Base-by-base conservation (phyloP, 2,329 filamentous ascomycete genomes). In the Phaeosphaeria sp. region DNA sequence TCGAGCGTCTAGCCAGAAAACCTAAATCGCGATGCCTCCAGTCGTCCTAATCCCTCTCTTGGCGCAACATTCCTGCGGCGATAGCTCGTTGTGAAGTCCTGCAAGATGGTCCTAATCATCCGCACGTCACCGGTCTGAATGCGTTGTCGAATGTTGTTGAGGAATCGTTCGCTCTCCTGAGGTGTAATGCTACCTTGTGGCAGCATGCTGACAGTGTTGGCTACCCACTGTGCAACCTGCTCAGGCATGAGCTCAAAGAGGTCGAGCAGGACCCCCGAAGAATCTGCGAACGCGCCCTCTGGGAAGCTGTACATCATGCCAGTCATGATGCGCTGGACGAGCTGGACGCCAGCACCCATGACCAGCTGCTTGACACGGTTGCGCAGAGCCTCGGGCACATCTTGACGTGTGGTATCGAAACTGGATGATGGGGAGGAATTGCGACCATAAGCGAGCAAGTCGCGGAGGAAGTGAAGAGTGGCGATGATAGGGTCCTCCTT, bases 241-340 rank as follows among this genome's bases (percentile, higher is more conserved):
- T 87, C 82, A 0, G 95, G 95, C 72, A 96, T 82, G 42, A 98
- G 81, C 75, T 97, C 90, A 74, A 99, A 97, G 63, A 98, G 83
- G 3, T 90, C 89, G 59, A 99, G 87, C 51, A 99, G 80, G n/a
- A 97, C 92, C 4, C 93, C 93, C 49, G 92, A 97, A 17, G 93
- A 93, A 74, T 99, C 95, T 0, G 93, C 89, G 73, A 98, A 96
- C 79, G 93, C 97, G 76, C 98, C 95, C 44, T 91, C 87, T 0
- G 95, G 96, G 80, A 99, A 99, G 0, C 91, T 96, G 76, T 97
- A 97, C 94, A 99, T 98, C 93, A 99, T 96, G 59, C 95, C 95
- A 1, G 93, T 95, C 81, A 99, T 84, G 56, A 96, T 89, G 63
- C 93, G 91, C 78, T 97, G 94, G 7, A 95, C 89, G 25, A 99